Percentiles rank a stretch among this genome's conserved stretches.
Conservation (phyloP, 192 early-diverging fungal species). For the Oehlia diaphana region DNA sequence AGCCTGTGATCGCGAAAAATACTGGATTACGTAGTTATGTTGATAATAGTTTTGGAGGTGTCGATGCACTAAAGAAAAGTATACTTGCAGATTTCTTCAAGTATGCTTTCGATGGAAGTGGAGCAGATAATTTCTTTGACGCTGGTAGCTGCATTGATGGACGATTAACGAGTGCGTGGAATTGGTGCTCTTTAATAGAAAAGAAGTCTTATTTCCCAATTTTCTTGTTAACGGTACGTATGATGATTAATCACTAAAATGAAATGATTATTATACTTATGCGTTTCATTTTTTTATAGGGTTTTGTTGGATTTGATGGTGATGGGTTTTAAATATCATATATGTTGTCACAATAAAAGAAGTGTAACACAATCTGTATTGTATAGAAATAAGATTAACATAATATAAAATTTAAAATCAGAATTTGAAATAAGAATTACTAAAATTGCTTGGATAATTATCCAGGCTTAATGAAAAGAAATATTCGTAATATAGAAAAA, state of each 20-base stretch:
- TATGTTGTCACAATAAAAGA: too few relatives aligned
- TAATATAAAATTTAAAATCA: too few relatives aligned
- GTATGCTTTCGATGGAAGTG: conserved; percentile 95
- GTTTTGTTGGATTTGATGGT: conserved; percentile 81
- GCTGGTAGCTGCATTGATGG: conserved; percentile 97
- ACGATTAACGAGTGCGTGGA: conserved; percentile 89
- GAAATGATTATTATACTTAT: conserved; percentile 36
- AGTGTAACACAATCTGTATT: too few relatives aligned
- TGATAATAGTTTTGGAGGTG: conserved; percentile 64
- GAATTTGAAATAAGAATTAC: too few relatives aligned
- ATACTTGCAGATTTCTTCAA: conserved; percentile 95
- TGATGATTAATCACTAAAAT: background rate
- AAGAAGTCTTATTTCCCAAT: conserved; percentile 91
- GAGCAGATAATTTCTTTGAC: conserved; percentile 88
- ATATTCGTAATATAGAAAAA: too few relatives aligned
- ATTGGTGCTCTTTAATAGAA: conserved; percentile 89
- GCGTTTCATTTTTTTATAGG: conserved; percentile 33
- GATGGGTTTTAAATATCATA: conserved; percentile 42
- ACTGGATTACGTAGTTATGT: conserved; percentile 68
- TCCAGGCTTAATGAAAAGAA: too few relatives aligned
- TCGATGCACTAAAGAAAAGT: conserved; percentile 61
- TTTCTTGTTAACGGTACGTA: conserved; percentile 76
- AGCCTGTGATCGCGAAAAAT: conserved; percentile 54
- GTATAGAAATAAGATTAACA: too few relatives aligned
- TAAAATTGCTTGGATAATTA: too few relatives aligned